Base-by-base conservation (phyloP, 306 rosid genomes). In the Glycine latifolia region DNA sequence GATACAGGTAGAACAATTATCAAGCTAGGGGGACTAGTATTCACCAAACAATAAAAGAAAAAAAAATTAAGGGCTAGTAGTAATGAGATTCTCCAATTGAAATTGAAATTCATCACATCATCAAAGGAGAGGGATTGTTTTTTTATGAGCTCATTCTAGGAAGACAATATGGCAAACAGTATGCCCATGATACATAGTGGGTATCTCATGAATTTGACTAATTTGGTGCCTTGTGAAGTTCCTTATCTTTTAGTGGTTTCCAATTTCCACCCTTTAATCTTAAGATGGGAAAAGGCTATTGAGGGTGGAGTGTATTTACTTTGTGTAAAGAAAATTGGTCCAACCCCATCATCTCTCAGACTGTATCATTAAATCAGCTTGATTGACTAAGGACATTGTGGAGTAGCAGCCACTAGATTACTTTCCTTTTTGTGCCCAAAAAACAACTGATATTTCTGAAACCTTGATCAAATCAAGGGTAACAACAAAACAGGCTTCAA, bases 181-280 rank as follows among this genome's bases (percentile, higher is more conserved):
- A 56, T 73, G 85, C 69, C 87, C 91, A 87, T 75, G 67, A 76
- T 77, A 65, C 89, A 87, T 83, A 88, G 92, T 92, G 95, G 95
- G 92, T 85, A 89, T 88, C 95, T 86, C 88, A 88, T 91, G 94
- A 92, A 86, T 91, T 91, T 52, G 92, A 88, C 92, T 67, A 72
- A 69, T 87, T 89, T 83, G 85, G 90, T 86, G 87, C 81, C 91
- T 87, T 85, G 87, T 86, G 89, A 86, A 62, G 15, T 78, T 77
- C 50, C 63, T 61, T 76, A 61, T 67, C 82, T 71, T 71, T 15
- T 44, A 73, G 41, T 68, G 58, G 47, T 59, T 74, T 70, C 6
- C 1, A 37, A 47, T 59, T 74, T 70, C 6, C 1, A 37, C 37
- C 53, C 73, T 63, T 76, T 65, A 71, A 80, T 50, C 5, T 26